Evolutionary conservation across 2,329 filamentous ascomycete genomes (phyloP), one percentile per base, ranked within the genome.

Genomic region (Onygenales sp.): DNA sequence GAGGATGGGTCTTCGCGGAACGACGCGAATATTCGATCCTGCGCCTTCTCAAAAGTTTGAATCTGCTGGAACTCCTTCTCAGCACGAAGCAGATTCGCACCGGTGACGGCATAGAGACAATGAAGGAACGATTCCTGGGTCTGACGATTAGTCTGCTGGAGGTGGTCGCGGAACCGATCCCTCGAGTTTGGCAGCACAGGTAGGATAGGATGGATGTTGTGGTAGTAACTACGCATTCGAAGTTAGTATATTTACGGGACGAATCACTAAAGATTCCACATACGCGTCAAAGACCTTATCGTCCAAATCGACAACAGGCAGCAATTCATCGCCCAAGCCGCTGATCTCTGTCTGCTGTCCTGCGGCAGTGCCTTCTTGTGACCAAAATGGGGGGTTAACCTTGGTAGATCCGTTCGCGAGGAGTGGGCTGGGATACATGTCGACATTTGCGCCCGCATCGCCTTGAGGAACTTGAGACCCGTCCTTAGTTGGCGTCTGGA

Each of bases 71-170:
- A 69, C 11, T 60, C 60, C 41, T 59, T 58, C 5, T 61, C 61
- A 21, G 70, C 63, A 13, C 70, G 69, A 21, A 64, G 60, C 46
- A 66, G 52, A 52, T 68, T 63, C 11, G 70, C 70, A 36, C 65
- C 65, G n/a, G 69, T 73, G 33, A 67, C 64, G 5, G 69, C 67
- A 56, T 70, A 71, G 4, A 73, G 56, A 5, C 64, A 66, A 54
- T 72, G 69, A 31, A 69, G 61, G 52, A 73, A 72, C 0, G 67
- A 65, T 52, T 73, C 69, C 56, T 74, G 71, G 11, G 69, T 60
- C 49, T 69, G 65, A 35, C 71, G 68, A 43, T 63, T 68, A 57
- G 68, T 69, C 54, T 69, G 68, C 43, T 71, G 66, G 17, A 74
- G 63, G 48, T 69, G 60, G 44, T 65, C 65, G 42, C 67, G 56